Base-by-base conservation (phyloP, 1,284 basidiomycete species). In the Ceratobasidium sp. region DNA sequence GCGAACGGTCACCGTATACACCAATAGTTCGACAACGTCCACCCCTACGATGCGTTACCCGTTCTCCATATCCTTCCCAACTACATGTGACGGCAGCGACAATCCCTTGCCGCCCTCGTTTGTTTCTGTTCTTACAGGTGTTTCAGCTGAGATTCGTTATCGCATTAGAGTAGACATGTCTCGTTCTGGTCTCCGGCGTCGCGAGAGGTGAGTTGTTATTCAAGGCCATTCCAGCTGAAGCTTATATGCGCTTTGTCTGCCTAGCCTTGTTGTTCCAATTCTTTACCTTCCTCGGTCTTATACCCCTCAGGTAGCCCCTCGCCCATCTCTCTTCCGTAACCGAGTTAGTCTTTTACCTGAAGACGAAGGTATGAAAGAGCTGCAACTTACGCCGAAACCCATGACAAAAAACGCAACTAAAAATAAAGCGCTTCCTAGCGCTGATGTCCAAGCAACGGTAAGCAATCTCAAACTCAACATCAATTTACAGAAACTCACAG, bases 131-230 rank as follows among this genome's bases (percentile, higher is more conserved):
- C 49, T 54, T 2, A 30, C 63, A 9, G 49, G 63, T 21, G 21
- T 54, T 16, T 66, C 63, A 11, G 63, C 49, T 13, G 63, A 66
- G 26, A 35, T 66, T 8, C 63, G 47, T 9, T 66, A 66, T 49
- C 63, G 63, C 9, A 43, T 66, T 41, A 30, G 63, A 28, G 35
- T 66, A 35, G 63, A 66, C 18, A 38, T 54, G 49, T 43, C 49
- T 23, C 63, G 63, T 23, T 66, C 63, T 6, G 63, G 63, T 21
- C 32, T 66, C 21, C 63, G 49, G 28, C 63, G 63, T 9, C 63
- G 32, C 13, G 63, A 66, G 32, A 66, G 49, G 63, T 66, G 21
- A 23, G 30, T 50, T 23, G 44, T 38, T 46, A 59, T 32, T 16
- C 32, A 32, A 35, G 18, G 32, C 26, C 8, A 38, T 59, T 43